These are phyloP conservation scores for Anisodus tanguticus DNA, from an alignment of 257 asterid species.

Conservation along the genomic window DNA sequence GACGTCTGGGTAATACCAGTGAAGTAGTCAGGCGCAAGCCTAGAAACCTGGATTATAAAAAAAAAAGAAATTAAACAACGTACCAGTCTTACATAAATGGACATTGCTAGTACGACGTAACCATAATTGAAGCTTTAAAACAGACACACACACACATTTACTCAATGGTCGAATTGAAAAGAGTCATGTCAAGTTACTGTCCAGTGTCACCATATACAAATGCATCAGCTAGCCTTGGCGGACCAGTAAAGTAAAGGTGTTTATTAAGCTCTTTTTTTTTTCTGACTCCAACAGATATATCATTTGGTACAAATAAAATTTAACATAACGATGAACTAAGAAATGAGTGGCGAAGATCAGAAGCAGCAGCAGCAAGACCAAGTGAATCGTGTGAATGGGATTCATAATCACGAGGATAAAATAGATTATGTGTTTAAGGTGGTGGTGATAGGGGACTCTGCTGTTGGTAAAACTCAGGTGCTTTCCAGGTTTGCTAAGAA, in stretches of 20 bases:
- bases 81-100: not conserved
- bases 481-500: conserved; percentile 75
- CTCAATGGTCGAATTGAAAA: conserved; percentile 31
- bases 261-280: not conserved
- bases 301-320: not conserved
- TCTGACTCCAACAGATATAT: not conserved
- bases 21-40: too few relatives aligned
- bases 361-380: conserved; percentile 3
- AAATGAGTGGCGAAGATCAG: conserved; percentile 45
- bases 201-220: not conserved
- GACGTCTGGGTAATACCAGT: too few relatives aligned
- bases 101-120: not conserved
- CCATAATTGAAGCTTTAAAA: not conserved
- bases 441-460: conserved; percentile 86
- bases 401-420: conserved; percentile 38
- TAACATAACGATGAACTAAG: conserved; percentile 43
- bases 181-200: conserved; percentile 23
- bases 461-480: conserved; percentile 81
- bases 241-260: not conserved
- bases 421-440: conserved; percentile 76
- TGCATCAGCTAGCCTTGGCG: not conserved
- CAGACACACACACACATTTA: conserved; percentile 24
- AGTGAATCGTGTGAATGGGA: not conserved
- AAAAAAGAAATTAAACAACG: not conserved
- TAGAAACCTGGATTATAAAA: too few relatives aligned